Conservation (phyloP, 2,329 filamentous ascomycete species). For the Eutypella sp. region DNA sequence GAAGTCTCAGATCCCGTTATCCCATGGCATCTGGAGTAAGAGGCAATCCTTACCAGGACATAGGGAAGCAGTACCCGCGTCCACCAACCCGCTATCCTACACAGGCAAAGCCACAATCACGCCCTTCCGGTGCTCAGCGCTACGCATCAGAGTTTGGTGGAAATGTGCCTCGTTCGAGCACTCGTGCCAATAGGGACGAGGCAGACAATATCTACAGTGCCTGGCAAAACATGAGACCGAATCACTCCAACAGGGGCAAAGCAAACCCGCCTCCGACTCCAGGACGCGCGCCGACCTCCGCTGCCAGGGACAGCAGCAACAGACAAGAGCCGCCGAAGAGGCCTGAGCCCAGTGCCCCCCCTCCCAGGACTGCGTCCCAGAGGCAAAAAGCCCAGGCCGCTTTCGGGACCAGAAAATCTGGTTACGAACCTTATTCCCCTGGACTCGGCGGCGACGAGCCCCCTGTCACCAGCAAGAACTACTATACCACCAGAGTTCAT, state of each 20-base stretch:
- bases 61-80: constrained; percentile 43
- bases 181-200: constrained; percentile 18
- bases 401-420: constrained; percentile 46
- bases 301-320: constrained; percentile 18
- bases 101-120: constrained; percentile 12
- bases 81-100: constrained; percentile 37
- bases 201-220: constrained; percentile 25
- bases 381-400: constrained; percentile 50
- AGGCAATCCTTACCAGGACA: constrained; percentile 54
- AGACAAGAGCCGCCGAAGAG: constrained; percentile 6
- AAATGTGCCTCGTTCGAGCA: constrained; percentile 14
- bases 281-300: constrained; percentile 22
- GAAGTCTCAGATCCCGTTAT: constrained; percentile 32
- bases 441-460: constrained; percentile 48
- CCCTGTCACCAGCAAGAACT: constrained; percentile 45
- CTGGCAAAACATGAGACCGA: constrained; percentile 31
- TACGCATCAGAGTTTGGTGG: constrained; percentile 28
- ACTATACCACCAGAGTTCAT: constrained; percentile 36
- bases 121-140: constrained; percentile 37
- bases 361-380: constrained; percentile 47
- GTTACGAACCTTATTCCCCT: constrained; percentile 46
- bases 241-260: constrained; percentile 11
- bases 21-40: constrained; percentile 49
- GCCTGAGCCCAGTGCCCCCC: constrained; percentile 27
- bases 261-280: constrained; percentile 21